Evolutionary conservation across 1,139 yeast genomes (phyloP), one percentile per base, ranked within the genome.

Genomic region (Pichia cactophila): DNA sequence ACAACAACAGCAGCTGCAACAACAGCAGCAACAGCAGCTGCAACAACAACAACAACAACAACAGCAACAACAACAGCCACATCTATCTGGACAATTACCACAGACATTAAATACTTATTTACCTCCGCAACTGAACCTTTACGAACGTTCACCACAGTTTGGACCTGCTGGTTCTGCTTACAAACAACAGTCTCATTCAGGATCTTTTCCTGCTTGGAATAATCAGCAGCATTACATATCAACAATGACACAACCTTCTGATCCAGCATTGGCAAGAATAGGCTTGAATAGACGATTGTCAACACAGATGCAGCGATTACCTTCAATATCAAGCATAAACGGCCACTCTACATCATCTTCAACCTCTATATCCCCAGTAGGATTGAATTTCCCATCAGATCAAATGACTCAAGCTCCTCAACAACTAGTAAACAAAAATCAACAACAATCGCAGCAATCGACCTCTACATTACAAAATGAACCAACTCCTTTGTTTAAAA

Each of bases 231-330:
- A 11, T n/a, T 40, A 12, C 26, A 20, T 16, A 16, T 9, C 38
- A n/a, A 9, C 38, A n/a, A 16, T 17, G 14, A 42, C 47, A 10
- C 48, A 46, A 16, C 51, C 48, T 6, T 51, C 54, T 5, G 60
- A 52, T 6, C 44, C 50, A 17, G 50, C 58, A 26, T 43, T 55
- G 26, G 46, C 54, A 36, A 51, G 58, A 33, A 17, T 54, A n/a
- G 52, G 51, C 12, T 41, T 59, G 1, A 48, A 43, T 26, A 48
- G 52, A 33, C 39, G 60, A 26, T 40, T 54, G 3, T 56, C 60
- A 10, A 45, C 53, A 12, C 59, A 56, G 37, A 44, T 47, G 11
- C 58, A 54, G 39, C 58, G 56, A 39, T 44, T 58, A n/a, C 50
- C 57, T 31, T 48, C 58, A 16, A 26, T 47, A 11, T 33, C 47